phyloP scores from a whole-genome alignment of 2,329 filamentous ascomycete genomes.

The Bisporella sp. region DNA sequence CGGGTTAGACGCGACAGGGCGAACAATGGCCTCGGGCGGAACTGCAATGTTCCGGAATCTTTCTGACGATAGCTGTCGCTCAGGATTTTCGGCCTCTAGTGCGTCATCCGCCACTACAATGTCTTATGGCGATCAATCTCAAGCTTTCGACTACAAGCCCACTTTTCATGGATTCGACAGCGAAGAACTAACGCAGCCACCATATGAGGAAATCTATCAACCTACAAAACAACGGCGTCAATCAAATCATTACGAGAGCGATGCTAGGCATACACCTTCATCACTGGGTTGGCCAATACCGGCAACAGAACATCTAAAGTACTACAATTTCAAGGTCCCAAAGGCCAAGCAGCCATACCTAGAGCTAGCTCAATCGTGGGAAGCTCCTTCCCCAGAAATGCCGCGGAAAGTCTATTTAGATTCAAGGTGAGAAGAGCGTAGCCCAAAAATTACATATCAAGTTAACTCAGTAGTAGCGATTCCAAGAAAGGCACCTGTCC shows the following conservation, averaged over 20 bases:
- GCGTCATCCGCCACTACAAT: not conserved
- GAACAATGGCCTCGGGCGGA: not conserved
- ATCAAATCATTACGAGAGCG: too few species aligned
- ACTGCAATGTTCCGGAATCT: not conserved
- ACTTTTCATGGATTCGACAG: not conserved
- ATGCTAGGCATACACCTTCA: slow-evolving; percentile 5
- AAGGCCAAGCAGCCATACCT: slow-evolving; percentile 16
- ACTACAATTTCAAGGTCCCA: slow-evolving; percentile 15
- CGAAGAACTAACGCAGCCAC: too few species aligned
- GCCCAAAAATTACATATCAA: not conserved
- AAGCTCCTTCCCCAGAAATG: slow-evolving; percentile 1
- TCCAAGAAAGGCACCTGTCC: slow-evolving; percentile 10
- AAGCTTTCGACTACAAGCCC: not conserved
- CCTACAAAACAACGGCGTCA: too few species aligned
- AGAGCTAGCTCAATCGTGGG: slow-evolving; percentile 6
- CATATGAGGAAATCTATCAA: too few species aligned
- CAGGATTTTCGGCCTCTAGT: not conserved
- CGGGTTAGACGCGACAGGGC: not conserved
- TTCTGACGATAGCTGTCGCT: not conserved
- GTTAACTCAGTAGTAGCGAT: slow-evolving; percentile 3
- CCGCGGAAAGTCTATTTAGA: slow-evolving; percentile 16
- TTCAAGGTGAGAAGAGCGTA: slow-evolving; percentile 5
- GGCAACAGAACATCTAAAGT: slow-evolving; percentile 4
- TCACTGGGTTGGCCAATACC: slow-evolving; percentile 11
- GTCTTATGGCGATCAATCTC: not conserved